Base-by-base conservation (phyloP, 495 filamentous ascomycete genomes). In the Penicillium goetzii region DNA sequence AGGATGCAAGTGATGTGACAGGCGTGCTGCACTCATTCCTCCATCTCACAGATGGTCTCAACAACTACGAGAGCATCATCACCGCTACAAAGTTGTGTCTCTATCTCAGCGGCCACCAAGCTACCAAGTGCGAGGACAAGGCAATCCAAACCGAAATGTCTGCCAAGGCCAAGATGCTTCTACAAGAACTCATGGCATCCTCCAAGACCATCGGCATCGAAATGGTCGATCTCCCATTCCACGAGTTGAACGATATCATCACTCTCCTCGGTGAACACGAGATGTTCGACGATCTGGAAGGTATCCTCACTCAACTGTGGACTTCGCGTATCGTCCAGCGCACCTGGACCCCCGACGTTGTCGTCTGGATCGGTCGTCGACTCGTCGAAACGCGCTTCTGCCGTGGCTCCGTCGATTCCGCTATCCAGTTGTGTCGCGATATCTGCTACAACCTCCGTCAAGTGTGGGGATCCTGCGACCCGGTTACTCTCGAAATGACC, bases 401-500 rank as follows among this genome's bases (percentile, higher is more conserved):
- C 23, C 78, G 78, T 21, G 79, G 79, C 28, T 32, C 70, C 17
- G 68, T 76, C 57, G 73, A 72, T 12, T 73, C 73, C 4, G 83
- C 86, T 23, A 83, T 85, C 60, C 79, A 81, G 21, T 77, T 89
- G 0, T 82, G 82, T 68, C 83, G 85, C 54, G 83, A 82, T 65
- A 85, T 89, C 63, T 85, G 82, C 71, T 88, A 89, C 74, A 89
- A 89, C 59, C 75, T 89, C 54, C 84, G 84, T 8, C 83, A 85
- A 45, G 81, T 82, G 7, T 85, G 82, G 67, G 85, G 85, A 19
- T 79, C 80, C 26, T 77, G 83, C 5, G 83, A 89, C 64, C 72
- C 71, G 6, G 79, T 84, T 21, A 81, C 85, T 0, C 72, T 88
- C 25, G 78, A 83, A 10, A 84, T 87, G 79, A 80, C 77, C 32